Conservation (phyloP, 306 rosid species). For the Vicia faba region DNA sequence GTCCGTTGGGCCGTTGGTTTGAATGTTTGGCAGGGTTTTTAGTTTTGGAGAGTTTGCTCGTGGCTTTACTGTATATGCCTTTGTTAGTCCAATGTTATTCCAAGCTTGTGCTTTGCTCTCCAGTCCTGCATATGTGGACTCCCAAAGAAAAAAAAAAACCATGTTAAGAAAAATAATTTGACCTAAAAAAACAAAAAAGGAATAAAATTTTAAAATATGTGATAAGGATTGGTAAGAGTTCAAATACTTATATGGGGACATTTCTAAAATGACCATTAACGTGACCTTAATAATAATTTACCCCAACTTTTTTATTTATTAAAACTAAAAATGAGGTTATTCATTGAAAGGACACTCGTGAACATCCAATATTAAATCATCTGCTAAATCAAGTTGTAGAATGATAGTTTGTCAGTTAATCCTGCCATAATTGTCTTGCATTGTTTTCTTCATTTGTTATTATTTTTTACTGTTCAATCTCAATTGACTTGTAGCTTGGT, state of each 20-base stretch:
- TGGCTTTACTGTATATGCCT: constrained; percentile 45
- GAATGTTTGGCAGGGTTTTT: constrained; percentile 81
- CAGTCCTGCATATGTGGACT: constrained; percentile 21
- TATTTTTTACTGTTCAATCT: constrained; percentile 16
- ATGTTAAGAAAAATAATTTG: not conserved
- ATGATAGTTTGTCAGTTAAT: constrained; percentile 18
- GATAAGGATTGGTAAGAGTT: not conserved
- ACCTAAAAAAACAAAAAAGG: too few relatives aligned
- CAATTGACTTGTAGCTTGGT: constrained; percentile 31
- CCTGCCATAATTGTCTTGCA: constrained; percentile 9
- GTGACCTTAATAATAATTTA: not conserved
- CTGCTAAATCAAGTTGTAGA: constrained; percentile 23
- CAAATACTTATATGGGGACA: not conserved
- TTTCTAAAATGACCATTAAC: not conserved
- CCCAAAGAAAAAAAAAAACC: not conserved
- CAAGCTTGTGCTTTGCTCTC: constrained; percentile 28
- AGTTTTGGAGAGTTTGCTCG: constrained; percentile 48
- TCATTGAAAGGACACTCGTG: too few relatives aligned
- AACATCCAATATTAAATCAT: too few relatives aligned
- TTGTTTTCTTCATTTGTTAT: not conserved
- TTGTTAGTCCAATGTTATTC: constrained; percentile 41
- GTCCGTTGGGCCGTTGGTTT: constrained; percentile 83
- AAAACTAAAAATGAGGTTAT: too few relatives aligned
- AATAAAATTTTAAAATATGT: not conserved
- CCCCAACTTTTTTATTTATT: too few relatives aligned